Base-by-base conservation (phyloP, 345 rosid genomes). In the Carallia pectinifolia region DNA sequence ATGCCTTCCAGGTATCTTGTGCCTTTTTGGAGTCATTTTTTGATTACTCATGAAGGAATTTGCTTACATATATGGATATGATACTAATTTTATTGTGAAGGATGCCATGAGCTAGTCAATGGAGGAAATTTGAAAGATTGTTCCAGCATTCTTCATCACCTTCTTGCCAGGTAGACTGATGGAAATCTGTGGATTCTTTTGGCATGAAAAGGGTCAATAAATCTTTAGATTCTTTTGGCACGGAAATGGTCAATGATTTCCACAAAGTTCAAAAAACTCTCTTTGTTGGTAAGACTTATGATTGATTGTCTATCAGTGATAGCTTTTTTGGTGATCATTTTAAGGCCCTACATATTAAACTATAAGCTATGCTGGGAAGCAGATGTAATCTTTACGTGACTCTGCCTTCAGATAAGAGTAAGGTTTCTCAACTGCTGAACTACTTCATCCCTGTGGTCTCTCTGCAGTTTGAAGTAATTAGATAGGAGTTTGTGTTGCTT, bases 81-180 rank as follows among this genome's bases (percentile, higher is more conserved):
- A 4, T 29, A 6, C 64, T 36, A 33, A 31, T 71, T 60, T 73
- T 71, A n/a, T 47, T 75, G 59, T 85, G 78, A 74, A 94, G 97
- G 98, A 91, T 85, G 83, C 87, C 23, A 85, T 94, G 34, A 97
- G 98, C 60, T 23, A 84, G 84, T 84, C 97, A 19, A 74, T 94
- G 75, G 92, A 94, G 83, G 93, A 86, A 74, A 36, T 36, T 36
- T 36, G 38, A 36, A 36, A 36, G 4, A 5, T 36, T 36, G 38
- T 36, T 36, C 38, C 38, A 36, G 38, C 38, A 55, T 97, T 97
- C 60, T 75, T 88, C 65, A 95, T 94, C 61, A 84, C 90, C 37
- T 91, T 91, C 87, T 91, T 94, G 76, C 98, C 96, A 55, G 91
- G 98, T 84, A 94, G 87, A 76, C 80, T 94, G 80, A 88, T 94